Evolutionary conservation across 306 rosid genomes (phyloP), one percentile per base, ranked within the genome.

Genomic region (Gastrolobium bilobum): DNA sequence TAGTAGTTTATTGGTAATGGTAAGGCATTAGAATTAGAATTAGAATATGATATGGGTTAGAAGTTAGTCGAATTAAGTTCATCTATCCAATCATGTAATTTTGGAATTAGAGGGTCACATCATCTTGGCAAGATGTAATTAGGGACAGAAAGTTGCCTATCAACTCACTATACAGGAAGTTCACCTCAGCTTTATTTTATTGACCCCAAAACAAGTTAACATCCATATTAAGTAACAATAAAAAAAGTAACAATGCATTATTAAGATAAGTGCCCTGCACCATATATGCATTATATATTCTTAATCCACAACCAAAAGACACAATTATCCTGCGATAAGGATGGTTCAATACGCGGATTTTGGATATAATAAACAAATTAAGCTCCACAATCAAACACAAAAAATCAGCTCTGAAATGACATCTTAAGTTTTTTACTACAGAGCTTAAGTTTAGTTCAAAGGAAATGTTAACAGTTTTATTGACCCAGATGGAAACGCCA

Each of bases 301-400:
- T 75, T 75, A 75, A 81, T 75, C 78, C 59, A 39, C 34, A 42
- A 68, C 52, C 68, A 68, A 59, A 59, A 4, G 13, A 47, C 58
- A 59, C 72, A 81, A 48, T 75, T 68, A 75, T 75, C 66, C 20
- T 61, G 7, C 76, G 81, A 82, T 60, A 82, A 82, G 10, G 85
- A 82, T 82, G 68, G 59, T 64, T 76, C 77, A 67, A 11, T 67
- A 37, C 10, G 77, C 69, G 54, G 76, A 44, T 66, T 67, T 75
- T 10, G 56, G 69, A 74, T 65, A 37, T 29, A 0, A 31, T 81
- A 38, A 62, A 58, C 77, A 48, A 15, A 76, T 69, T 60, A 60
- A 76, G 15, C 31, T 39, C 66, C 72, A 67, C 66, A 60, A 34
- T 59, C 20, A 15, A 40, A 33, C 8, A 8, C 0, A 47, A 47